Base-by-base conservation (phyloP, 495 filamentous ascomycete species). In the Penicillium crystallinum region DNA sequence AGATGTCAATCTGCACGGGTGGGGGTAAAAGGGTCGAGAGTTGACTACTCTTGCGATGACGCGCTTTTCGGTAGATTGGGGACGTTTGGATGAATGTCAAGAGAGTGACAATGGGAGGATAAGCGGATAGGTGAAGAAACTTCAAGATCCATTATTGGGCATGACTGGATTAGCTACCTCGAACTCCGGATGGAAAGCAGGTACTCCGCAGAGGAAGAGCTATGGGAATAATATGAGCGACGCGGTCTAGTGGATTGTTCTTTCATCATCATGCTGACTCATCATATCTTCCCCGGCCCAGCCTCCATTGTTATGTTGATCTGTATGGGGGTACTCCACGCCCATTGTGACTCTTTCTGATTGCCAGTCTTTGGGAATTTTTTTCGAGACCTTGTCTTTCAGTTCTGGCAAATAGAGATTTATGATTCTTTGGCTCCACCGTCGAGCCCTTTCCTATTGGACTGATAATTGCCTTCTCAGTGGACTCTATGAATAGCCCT, bases 241-340 rank as follows among this genome's bases (percentile, higher is more conserved):
- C 47, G 47, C 47, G 36, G 36, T 50, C 12, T 33, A 3, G 9
- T 29, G 25, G 25, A 29, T 11, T 22, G 40, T 25, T 27, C 23
- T 50, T 50, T 33, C 36, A 50, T 50, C 36, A 50, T 41, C 29
- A 17, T 27, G 47, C 47, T 50, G 47, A 50, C 47, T 50, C 47
- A 50, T 22, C n/a, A 14, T 6, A 50, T 25, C 31, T 50, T 15
- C 35, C 29, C 27, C 35, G 14, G 17, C n/a, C 34, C 46, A 37
- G 35, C 21, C 23, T 49, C 29, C 41, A 31, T 34, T 46, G 39
- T 34, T 46, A 15, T 34, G 27, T 18, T 30, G 41, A 30, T 30
- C 42, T 33, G n/a, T 14, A 22, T 45, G 27, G 3, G 7, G 3
- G 23, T 25, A 41, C 42, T n/a, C 34, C 27, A 17, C 34, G 12